Evolutionary conservation across 2,329 filamentous ascomycete genomes (phyloP), one percentile per base, ranked within the genome.

Genomic region (Epichloe baconii): DNA sequence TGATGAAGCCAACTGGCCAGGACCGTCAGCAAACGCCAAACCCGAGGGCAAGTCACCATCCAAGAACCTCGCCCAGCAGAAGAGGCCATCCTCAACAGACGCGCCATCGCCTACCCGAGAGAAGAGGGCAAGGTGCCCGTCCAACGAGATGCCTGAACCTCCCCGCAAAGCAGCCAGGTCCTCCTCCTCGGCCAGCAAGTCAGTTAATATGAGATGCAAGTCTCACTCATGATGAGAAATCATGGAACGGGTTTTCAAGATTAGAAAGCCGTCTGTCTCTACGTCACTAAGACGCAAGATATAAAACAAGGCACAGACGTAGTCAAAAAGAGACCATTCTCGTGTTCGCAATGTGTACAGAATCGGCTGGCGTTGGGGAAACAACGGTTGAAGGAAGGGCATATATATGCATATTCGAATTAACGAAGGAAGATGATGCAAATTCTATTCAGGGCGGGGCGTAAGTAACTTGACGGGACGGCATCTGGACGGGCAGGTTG

Each of bases 221-320:
- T 64, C 62, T 14, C 67, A 70, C 62, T 14, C 67, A 70, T n/a
- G 66, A 68, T 44, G 67, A 71, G 52, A 68, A 67, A 55, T 69
- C 69, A 8, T 71, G 68, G 68, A 69, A 70, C 49, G 69, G 69
- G 68, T 4, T 71, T 71, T 50, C 60, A 68, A 21, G 66, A 71
- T 54, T 70, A 52, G 57, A 62, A 38, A 10, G 11, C 3, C 8
- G 10, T 10, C 26, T 10, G 8, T 31, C 10, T 31, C 31, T 31
- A 31, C 31, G 31, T 31, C 31, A 2, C 31, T 2, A n/a, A n/a
- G 47, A 14, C 37, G 10, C 12, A 21, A 44, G 14, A 42, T 19
- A 31, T n/a, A 31, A 34, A 41, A 31, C 7, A 41, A 43, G 15
- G 42, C 21, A 44, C 26, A 31, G 26, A 8, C 7, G 26, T 31